Evolutionary conservation across 345 rosid genomes (phyloP), one percentile per base, ranked within the genome.

Genomic region (Murraya koenigii): DNA sequence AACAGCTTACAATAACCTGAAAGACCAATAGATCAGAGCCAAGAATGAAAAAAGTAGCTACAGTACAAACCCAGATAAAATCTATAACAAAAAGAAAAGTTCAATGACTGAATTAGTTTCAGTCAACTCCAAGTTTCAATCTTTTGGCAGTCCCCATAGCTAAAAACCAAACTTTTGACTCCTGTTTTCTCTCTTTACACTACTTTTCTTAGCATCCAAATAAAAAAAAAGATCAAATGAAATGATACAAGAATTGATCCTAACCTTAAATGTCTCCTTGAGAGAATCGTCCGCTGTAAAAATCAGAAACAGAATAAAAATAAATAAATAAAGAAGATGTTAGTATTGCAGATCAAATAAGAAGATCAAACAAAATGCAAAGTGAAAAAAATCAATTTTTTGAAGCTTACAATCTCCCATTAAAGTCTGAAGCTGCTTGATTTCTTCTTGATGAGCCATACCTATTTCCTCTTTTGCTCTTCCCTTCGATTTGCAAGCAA

Each of bases 361-460:
- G 49, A 75, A 72, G 56, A 73, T 66, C 64, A 55, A 78, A 71
- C 14, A 35, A 78, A 75, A 20, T 5, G 33, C 60, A 55, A 78
- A 72, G 23, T 26, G 20, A 35, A 72, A 10, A 10, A 68, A 41
- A 19, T 70, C 41, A 30, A 17, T 38, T 4, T 44, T 17, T 39
- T 70, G 77, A 73, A 85, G 79, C 89, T 86, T 66, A 95, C 99
- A 92, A 72, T 88, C 84, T 80, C 88, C 93, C 89, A 94, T 87
- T 64, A 90, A 84, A 69, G 90, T 75, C 84, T 86, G 90, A 47
- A 94, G 87, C 78, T 91, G 92, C 88, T 87, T 86, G 85, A 91
- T 80, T 25, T 89, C 92, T 77, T 92, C 97, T 67, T 91, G 91
- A 85, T 87, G 78, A 78, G 84, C 84, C 74, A 74, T 75, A 70